A percentile compares a stretch with the other conserved stretches of the same genome.
These are phyloP conservation scores for Hyaloscypha variabilis DNA, from an alignment of 495 filamentous ascomycete genomes.

Conservation along the genomic window DNA sequence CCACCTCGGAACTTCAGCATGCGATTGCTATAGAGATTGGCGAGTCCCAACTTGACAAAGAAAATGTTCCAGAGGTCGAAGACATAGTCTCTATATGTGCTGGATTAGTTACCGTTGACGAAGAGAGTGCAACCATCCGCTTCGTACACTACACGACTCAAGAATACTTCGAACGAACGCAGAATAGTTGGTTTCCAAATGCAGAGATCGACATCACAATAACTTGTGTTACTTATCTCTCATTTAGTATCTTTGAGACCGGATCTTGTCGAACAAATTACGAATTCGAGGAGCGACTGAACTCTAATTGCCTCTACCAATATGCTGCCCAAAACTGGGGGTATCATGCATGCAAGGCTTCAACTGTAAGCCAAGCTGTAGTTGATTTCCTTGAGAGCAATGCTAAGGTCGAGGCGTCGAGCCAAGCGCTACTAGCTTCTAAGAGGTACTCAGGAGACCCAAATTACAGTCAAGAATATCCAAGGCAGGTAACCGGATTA, in stretches of 20 bases:
- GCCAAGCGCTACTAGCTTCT: slow-evolving; percentile 20
- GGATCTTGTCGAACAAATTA: slow-evolving; percentile 8
- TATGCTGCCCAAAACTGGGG: slow-evolving; percentile 24
- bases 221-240: slow-evolving; percentile 20
- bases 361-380: neutral
- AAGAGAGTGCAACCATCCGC: slow-evolving; percentile 36
- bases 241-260: slow-evolving; percentile 14
- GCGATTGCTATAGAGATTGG: slow-evolving; percentile 37
- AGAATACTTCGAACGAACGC: slow-evolving; percentile 21
- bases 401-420: slow-evolving; percentile 23
- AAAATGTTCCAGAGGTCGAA: slow-evolving; percentile 33
- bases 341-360: slow-evolving; percentile 22
- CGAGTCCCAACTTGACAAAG: slow-evolving; percentile 33
- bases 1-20: slow-evolving; percentile 37
- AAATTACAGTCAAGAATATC: too few species aligned
- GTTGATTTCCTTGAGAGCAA: slow-evolving; percentile 16
- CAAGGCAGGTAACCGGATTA: too few species aligned
- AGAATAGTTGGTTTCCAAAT: slow-evolving; percentile 8
- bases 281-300: slow-evolving; percentile 13
- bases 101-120: slow-evolving; percentile 40
- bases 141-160: slow-evolving; percentile 26
- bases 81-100: slow-evolving; percentile 38
- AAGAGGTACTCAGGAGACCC: too few species aligned
- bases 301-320: slow-evolving; percentile 9
- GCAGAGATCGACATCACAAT: slow-evolving; percentile 13